A percentile compares a stretch with the other conserved stretches of the same genome.
Evolutionary conservation across 2,329 filamentous ascomycete genomes (phyloP).

Genomic region (Microdochium trichocladiopsis): DNA sequence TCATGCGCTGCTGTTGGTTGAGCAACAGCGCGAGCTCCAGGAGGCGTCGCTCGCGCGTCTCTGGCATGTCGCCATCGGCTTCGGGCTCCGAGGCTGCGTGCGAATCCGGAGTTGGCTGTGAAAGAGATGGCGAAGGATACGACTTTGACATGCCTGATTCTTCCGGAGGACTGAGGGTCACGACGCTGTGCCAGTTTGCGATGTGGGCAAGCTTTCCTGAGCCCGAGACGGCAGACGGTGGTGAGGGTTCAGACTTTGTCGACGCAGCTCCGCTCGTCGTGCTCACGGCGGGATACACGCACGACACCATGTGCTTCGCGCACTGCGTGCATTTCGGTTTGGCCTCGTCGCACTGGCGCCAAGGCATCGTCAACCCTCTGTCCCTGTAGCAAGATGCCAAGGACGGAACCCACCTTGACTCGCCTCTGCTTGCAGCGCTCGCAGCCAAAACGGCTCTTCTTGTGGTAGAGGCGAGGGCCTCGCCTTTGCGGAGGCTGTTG

Average conservation of each 20-base stretch:
- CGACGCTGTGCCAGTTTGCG: not conserved
- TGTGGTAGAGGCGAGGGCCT: conserved; percentile 23
- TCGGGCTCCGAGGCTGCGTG: conserved; percentile 4
- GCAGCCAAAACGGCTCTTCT: conserved; percentile 22
- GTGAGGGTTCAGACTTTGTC: not conserved
- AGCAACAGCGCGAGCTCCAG: conserved; percentile 28
- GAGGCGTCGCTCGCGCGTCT: conserved; percentile 24
- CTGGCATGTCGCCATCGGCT: conserved; percentile 21
- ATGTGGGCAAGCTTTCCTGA: too few species aligned
- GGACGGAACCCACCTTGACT: not conserved
- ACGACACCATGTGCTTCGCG: not conserved
- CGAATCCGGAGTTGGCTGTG: too few species aligned
- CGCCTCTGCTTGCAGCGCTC: conserved; percentile 1
- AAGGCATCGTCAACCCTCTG: not conserved
- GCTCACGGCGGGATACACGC: not conserved
- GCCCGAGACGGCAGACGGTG: not conserved
- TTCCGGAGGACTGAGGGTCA: not conserved
- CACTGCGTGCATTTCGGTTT: not conserved
- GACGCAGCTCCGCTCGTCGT: not conserved
- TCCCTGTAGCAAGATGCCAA: not conserved
- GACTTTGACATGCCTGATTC: not conserved
- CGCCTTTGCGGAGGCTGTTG: conserved; percentile 7
- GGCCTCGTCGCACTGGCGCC: not conserved
- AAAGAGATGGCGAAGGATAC: too few species aligned
- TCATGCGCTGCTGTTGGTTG: conserved; percentile 23